Evolutionary conservation across 129 eudicot species (phyloP).

Genomic region (Apium graveolens): DNA sequence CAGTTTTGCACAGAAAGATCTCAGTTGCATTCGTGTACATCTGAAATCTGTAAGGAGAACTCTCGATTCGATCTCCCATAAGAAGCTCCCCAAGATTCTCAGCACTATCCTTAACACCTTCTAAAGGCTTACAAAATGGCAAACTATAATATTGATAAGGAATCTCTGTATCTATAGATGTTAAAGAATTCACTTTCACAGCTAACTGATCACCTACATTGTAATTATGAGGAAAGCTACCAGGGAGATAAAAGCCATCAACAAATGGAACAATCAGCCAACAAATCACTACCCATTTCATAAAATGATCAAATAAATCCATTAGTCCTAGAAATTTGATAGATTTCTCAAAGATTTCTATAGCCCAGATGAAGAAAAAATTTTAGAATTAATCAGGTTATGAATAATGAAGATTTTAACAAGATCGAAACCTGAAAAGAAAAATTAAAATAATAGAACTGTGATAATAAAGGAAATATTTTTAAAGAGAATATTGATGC

Average conservation of each 20-base stretch:
- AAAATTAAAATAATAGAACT: background rate
- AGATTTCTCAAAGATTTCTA: background rate
- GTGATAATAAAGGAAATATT: background rate
- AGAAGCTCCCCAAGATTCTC: slow-evolving; percentile 14
- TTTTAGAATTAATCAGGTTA: background rate
- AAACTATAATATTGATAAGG: slow-evolving; percentile 7
- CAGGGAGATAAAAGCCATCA: slow-evolving; percentile 9
- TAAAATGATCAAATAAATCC: slow-evolving; percentile 5
- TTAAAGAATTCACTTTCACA: slow-evolving; percentile 12
- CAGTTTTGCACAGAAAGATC: slow-evolving; percentile 8
- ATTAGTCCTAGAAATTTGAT: background rate
- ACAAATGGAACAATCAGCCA: background rate
- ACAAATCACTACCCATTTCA: slow-evolving; percentile 9
- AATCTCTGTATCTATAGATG: slow-evolving; percentile 8
- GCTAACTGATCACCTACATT: slow-evolving; percentile 15
- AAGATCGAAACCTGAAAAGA: background rate
- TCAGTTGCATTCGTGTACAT: slow-evolving; percentile 9
- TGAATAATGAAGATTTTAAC: background rate
- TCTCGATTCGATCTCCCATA: slow-evolving; percentile 11
- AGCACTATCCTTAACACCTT: slow-evolving; percentile 14
- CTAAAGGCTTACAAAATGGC: slow-evolving; percentile 14
- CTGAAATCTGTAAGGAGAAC: slow-evolving; percentile 12
- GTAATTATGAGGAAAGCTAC: slow-evolving; percentile 12
- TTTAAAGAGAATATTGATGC: background rate
- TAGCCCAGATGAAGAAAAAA: background rate